Evolutionary conservation across 2,329 filamentous ascomycete genomes (phyloP), one percentile per base, ranked within the genome.

Genomic region (Talaromyces pinophilus): DNA sequence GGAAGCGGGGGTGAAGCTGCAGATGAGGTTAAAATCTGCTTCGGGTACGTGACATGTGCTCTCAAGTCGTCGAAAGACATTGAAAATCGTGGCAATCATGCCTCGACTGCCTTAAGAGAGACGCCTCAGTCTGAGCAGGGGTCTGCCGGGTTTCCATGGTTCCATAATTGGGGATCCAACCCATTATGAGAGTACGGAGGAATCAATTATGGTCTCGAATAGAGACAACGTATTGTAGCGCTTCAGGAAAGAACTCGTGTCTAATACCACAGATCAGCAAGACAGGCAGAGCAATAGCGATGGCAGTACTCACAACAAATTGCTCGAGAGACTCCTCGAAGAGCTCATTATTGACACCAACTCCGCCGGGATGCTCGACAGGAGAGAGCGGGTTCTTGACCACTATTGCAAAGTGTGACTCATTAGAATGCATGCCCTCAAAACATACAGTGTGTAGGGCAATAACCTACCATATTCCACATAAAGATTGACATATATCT

Each of bases 401-500:
- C 35, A 89, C 87, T 81, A 25, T 25, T 25, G 25, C 25, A 25
- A 25, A 25, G 25, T 25, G 25, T 25, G 25, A 28, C 35, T 55
- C 54, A 35, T 59, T 33, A 59, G 33, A 19, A 44, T 2, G 1
- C 25, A 5, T 46, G 3, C 10, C 19, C 19, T 15, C 13, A 15
- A 11, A 62, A 3, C 15, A 33, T 52, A 42, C 33, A 38, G n/a
- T 17, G 40, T 30, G 38, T 13, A 25, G 40, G 28, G 25, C 25
- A 25, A 38, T 40, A 52, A 73, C 72, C 17, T 79, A 92, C 91
- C 90, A 74, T 95, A 99, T 82, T 99, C 95, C 19, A 99, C 94
- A 82, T 95, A 99, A 28, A 98, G 86, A 77, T 96, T 98, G 67
- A 97, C 96, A 79, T 97, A 99, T 69, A 99, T 97, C 84, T 99